A percentile compares a stretch with the other conserved stretches of the same genome.
phyloP scores from a whole-genome alignment of 148 eudicot genomes.

The Dianthus caryophyllus region DNA sequence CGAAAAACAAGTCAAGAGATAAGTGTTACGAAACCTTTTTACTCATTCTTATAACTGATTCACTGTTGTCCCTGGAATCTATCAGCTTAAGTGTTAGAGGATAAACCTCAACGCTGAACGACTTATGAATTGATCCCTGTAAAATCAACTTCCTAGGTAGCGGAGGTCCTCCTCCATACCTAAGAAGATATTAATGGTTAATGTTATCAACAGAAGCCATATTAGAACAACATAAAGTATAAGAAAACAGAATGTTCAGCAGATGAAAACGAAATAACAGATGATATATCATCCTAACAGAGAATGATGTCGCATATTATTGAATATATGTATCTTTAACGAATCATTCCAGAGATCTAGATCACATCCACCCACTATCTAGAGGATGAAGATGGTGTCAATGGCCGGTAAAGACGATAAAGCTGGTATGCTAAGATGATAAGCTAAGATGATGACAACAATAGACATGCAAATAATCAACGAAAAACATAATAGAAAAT shows the following conservation, averaged over 20 bases:
- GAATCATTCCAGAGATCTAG: not conserved
- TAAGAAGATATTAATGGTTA: slow-evolving; percentile 21
- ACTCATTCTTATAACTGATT: slow-evolving; percentile 55
- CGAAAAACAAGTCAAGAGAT: not conserved
- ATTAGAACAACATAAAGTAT: slow-evolving; percentile 3
- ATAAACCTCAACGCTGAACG: slow-evolving; percentile 70
- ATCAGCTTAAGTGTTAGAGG: slow-evolving; percentile 63
- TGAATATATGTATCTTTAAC: not conserved
- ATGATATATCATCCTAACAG: slow-evolving; percentile 4
- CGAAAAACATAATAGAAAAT: not conserved
- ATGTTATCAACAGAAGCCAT: slow-evolving; percentile 1
- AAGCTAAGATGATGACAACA: not conserved
- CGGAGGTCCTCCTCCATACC: slow-evolving; percentile 96
- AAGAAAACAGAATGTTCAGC: not conserved
- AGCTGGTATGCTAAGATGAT: not conserved
- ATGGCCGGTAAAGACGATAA: no score
- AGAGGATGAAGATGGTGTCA: no score
- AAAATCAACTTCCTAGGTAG: slow-evolving; percentile 75
- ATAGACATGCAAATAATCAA: not conserved
- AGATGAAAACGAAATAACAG: not conserved
- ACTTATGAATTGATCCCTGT: slow-evolving; percentile 47
- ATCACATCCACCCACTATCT: not conserved
- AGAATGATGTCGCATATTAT: not conserved
- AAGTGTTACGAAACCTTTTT: slow-evolving; percentile 57
- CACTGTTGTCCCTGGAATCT: slow-evolving; percentile 71